phyloP scores from a whole-genome alignment of 2,329 filamentous ascomycete species.

The Aspergillus awamori region DNA sequence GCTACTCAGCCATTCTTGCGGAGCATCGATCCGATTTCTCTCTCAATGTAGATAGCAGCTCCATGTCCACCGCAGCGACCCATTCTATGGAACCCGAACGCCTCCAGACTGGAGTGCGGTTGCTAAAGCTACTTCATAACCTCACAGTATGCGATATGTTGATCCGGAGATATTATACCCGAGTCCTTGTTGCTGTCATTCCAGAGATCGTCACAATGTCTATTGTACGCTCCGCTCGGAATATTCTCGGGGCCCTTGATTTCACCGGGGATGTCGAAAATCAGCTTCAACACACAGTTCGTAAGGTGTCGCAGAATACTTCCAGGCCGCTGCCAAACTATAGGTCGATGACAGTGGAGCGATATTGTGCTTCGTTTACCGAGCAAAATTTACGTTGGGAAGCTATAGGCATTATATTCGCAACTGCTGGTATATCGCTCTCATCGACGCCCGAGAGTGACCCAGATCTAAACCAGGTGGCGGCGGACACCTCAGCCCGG shows the following conservation, averaged over 20 bases:
- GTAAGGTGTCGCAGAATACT: constrained; percentile 36
- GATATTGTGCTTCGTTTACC: constrained; percentile 35
- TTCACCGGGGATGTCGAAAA: constrained; percentile 24
- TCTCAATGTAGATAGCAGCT: constrained; percentile 32
- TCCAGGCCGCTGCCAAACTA: constrained; percentile 30
- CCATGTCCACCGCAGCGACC: constrained; percentile 19
- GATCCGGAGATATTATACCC: constrained; percentile 31
- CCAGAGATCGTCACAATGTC: constrained; percentile 31
- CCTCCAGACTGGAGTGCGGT: constrained; percentile 34
- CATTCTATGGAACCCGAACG: constrained; percentile 30
- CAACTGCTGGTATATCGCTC: constrained; percentile 41
- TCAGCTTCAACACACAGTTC: constrained; percentile 31
- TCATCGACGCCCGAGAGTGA: constrained; percentile 35
- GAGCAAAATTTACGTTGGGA: constrained; percentile 45
- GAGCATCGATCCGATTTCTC: constrained; percentile 39
- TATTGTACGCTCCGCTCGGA: constrained; percentile 30
- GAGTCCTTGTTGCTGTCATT: constrained; percentile 27
- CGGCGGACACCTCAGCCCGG: constrained; percentile 27
- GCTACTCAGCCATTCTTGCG: constrained; percentile 38
- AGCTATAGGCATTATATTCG: constrained; percentile 44
- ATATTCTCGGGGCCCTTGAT: constrained; percentile 31
- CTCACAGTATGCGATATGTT: constrained; percentile 29
- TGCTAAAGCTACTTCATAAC: constrained; percentile 34
- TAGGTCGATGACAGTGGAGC: constrained; percentile 33
- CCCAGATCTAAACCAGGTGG: constrained; percentile 30